These are phyloP conservation scores for Glonium stellatum DNA, from an alignment of 495 filamentous ascomycete genomes.

Conservation along the genomic window DNA sequence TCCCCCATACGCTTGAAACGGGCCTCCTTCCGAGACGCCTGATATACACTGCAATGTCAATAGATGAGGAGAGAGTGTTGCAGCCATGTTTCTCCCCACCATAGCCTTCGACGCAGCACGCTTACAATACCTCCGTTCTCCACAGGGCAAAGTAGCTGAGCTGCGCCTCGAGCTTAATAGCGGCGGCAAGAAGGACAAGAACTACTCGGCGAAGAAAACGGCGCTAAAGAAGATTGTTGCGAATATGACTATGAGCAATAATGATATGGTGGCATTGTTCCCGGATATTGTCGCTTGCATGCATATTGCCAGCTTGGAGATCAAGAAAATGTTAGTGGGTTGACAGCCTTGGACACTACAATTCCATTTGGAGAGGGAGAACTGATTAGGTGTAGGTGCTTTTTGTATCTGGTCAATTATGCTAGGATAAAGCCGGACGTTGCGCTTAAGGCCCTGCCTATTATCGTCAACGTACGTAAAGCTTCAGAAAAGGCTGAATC, in stretches of 20 bases:
- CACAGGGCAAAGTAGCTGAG: conserved; percentile 98
- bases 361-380: background rate
- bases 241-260: conserved; percentile 99
- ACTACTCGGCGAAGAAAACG: conserved; percentile 93
- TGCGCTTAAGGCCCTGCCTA: conserved; percentile 86
- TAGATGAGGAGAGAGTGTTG: conserved; percentile 1
- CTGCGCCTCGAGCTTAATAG: conserved; percentile 88
- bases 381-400: conserved; percentile 60
- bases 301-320: conserved; percentile 87
- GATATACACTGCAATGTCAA: too few species aligned
- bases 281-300: conserved; percentile 93
- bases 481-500: background rate
- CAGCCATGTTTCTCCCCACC: conserved; percentile 27
- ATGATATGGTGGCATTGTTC: conserved; percentile 97
- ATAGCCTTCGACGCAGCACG: conserved; percentile 16
- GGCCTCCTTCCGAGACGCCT: too few species aligned
- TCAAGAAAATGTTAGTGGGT: conserved; percentile 91
- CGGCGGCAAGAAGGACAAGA: conserved; percentile 97
- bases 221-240: conserved; percentile 99
- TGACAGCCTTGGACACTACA: background rate
- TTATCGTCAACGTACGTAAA: conserved; percentile 63
- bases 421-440: conserved; percentile 89
- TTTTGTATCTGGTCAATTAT: conserved; percentile 95
- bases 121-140: conserved; percentile 29
- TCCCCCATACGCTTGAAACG: background rate